Conservation (phyloP, 2,329 filamentous ascomycete species). For the Nemania sp. region DNA sequence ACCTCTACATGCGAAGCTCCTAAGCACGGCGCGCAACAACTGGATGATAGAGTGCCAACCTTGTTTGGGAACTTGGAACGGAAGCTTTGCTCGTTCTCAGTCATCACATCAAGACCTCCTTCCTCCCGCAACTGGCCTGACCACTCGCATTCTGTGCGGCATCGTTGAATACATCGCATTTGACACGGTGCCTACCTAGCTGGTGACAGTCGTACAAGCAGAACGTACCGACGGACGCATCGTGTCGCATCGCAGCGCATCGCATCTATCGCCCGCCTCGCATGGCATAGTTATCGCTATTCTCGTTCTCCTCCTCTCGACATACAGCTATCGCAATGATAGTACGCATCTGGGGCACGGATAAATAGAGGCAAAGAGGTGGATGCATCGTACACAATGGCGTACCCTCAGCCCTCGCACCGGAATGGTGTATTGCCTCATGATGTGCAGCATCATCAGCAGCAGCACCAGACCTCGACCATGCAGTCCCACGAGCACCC, state of each 20-base stretch:
- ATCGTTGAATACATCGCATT: too few relatives aligned
- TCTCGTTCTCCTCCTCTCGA: constrained; percentile 1
- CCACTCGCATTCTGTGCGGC: too few relatives aligned
- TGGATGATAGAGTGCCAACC: too few relatives aligned
- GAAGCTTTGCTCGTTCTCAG: not conserved
- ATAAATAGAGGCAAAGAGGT: constrained; percentile 26
- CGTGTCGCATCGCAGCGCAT: too few relatives aligned
- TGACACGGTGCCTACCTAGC: too few relatives aligned
- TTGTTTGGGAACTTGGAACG: too few relatives aligned
- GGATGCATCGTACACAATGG: constrained; percentile 31
- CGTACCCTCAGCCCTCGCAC: constrained; percentile 29
- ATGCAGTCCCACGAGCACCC: constrained; percentile 25
- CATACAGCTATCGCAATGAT: constrained; percentile 23
- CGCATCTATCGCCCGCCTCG: too few relatives aligned
- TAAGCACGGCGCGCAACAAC: constrained; percentile 21
- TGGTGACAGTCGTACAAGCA: not conserved
- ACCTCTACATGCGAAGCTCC: constrained; percentile 11
- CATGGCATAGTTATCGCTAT: constrained; percentile 11
- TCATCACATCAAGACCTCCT: constrained; percentile 4
- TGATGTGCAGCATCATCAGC: constrained; percentile 16
- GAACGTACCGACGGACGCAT: too few relatives aligned
- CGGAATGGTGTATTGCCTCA: constrained; percentile 37
- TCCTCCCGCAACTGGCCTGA: too few relatives aligned
- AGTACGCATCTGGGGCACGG: constrained; percentile 15
- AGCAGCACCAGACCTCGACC: constrained; percentile 1